Evolutionary conservation across 2,329 filamentous ascomycete genomes (phyloP).

Genomic region (Arthrobotrys pseudoclavata): DNA sequence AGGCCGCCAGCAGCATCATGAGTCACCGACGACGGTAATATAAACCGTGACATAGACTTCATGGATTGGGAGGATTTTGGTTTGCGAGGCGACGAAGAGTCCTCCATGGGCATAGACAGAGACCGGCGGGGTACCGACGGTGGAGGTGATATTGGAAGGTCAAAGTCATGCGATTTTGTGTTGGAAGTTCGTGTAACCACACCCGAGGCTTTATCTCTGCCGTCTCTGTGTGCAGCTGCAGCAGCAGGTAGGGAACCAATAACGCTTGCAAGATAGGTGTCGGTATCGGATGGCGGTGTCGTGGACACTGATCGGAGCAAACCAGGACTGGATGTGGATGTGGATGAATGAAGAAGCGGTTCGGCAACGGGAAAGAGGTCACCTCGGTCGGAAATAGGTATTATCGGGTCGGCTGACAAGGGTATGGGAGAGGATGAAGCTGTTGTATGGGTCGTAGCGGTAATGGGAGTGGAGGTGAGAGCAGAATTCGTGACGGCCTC

Average conservation of each 20-base stretch:
- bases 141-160: conserved; percentile 53
- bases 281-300: conserved; percentile 39
- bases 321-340: conserved; percentile 11
- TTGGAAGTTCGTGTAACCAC: conserved; percentile 57
- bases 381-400: conserved; percentile 54
- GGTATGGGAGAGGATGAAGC: conserved; percentile 31
- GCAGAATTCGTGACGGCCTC: conserved; percentile 11
- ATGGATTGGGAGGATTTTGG: conserved; percentile 46
- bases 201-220: conserved; percentile 41
- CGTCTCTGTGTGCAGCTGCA: conserved; percentile 27
- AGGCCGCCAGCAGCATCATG: conserved; percentile 29
- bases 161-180: conserved; percentile 53
- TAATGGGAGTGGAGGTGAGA: conserved; percentile 7
- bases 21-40: conserved; percentile 50
- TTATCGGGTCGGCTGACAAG: conserved; percentile 45
- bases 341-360: not conserved
- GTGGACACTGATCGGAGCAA: conserved; percentile 29
- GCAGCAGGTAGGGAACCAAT: conserved; percentile 1
- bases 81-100: conserved; percentile 30
- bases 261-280: conserved; percentile 6
- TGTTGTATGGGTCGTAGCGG: conserved; percentile 7
- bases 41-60: conserved; percentile 57
- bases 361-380: conserved; percentile 23
- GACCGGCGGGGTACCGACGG: conserved; percentile 49
- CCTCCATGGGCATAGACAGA: conserved; percentile 46